Percentiles rank a stretch among this genome's conserved stretches.
Evolutionary conservation across 106 monocot genomes (phyloP).

Genomic region (Phalaenopsis aphrodite): DNA sequence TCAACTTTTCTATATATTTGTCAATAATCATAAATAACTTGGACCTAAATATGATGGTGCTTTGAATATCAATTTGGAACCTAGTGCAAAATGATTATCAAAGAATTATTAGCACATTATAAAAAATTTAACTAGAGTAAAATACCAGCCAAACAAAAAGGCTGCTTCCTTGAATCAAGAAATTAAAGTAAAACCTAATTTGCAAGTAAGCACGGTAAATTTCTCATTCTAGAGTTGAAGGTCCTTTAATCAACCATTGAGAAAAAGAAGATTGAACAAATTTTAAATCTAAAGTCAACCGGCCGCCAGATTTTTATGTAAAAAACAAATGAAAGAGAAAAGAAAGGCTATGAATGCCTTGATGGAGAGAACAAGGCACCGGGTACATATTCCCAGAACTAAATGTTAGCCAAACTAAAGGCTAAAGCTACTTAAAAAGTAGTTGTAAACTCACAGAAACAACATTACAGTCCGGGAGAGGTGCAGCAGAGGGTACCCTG

Average conservation of each 20-base stretch:
- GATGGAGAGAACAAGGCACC: background rate
- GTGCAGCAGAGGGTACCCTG: constrained; percentile 67
- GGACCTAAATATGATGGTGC: background rate
- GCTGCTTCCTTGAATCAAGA: background rate
- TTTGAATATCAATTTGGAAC: background rate
- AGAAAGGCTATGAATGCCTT: background rate
- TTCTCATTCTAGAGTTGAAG: background rate
- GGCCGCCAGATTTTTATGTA: background rate
- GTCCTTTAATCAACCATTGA: background rate
- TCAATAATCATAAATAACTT: background rate
- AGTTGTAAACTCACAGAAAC: constrained; percentile 8
- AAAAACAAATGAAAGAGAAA: background rate
- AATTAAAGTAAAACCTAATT: background rate
- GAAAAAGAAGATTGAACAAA: background rate
- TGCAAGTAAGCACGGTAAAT: background rate
- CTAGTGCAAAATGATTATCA: background rate
- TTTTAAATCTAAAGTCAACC: background rate
- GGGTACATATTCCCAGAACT: too few species aligned
- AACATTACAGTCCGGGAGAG: constrained; percentile 57
- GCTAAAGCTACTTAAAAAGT: background rate
- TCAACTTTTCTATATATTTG: background rate
- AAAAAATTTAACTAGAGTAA: too few species aligned
- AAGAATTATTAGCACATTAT: background rate
- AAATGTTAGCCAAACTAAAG: background rate
- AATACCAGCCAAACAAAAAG: background rate